Base-by-base conservation (phyloP, 2,329 filamentous ascomycete species). In the Microdochium nivale region DNA sequence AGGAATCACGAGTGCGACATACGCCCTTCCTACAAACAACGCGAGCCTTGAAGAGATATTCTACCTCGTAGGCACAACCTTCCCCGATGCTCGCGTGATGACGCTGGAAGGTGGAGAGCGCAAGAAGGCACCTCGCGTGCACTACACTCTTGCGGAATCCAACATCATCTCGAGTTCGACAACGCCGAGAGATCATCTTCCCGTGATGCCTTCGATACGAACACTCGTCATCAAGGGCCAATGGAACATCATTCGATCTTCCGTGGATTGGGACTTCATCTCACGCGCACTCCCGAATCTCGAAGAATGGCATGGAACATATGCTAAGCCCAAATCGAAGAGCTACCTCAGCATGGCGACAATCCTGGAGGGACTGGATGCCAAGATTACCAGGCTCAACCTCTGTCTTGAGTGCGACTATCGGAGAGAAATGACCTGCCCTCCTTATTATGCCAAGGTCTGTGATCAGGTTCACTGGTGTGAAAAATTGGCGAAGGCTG, bases 91-190 rank as follows among this genome's bases (percentile, higher is more conserved):
- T 1, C 78, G 77, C 55, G 80, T 88, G 35, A 70, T 90, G 61
- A 90, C 86, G 0, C 71, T 90, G 16, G 86, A 90, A 65, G 87
- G 86, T n/a, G 86, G 87, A 3, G 84, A 90, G 63, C 80, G 86
- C 56, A 87, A 86, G 63, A 88, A 88, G 65, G 83, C 86, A 2
- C 86, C 86, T 5, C 81, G 83, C 65, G 83, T 90, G 47, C 77
- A 83, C 54, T 84, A 83, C 61, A 60, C 57, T 32, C 52, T 62
- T 21, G 55, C 62, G n/a, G 16, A 13, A 23, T 13, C 16, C n/a
- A 23, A 7, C 21, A 23, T 19, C 16, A 19, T 5, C 19, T 7
- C 5, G 7, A 19, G 7, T 5, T 21, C 19, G 3, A 23, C 40
- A 19, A 40, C 7, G 14, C 8, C n/a, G 10, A 44, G 54, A 47